Evolutionary conservation across 2,329 filamentous ascomycete species (phyloP), one percentile per base, ranked within the genome.

Genomic region (Ophiostoma pallidulum): DNA sequence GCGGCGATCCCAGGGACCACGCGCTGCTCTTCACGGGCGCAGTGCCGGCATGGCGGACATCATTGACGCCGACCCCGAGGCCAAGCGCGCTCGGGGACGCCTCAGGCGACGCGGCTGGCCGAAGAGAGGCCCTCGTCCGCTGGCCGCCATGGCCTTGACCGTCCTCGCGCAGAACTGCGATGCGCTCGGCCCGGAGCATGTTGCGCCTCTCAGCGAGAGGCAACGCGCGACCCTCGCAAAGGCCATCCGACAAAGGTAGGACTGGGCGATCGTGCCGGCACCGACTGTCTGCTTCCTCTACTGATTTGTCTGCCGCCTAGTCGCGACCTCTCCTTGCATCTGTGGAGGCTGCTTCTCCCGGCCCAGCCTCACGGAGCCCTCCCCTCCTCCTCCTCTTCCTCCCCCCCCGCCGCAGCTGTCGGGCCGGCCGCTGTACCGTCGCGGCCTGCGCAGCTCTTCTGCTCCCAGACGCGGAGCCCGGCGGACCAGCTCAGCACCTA

Each of bases 401-500:
- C n/a, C n/a, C n/a, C n/a, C n/a, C n/a, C n/a, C n/a, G n/a, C n/a
- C n/a, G n/a, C n/a, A n/a, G n/a, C n/a, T n/a, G n/a, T n/a, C n/a
- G n/a, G n/a, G n/a, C n/a, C n/a, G n/a, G n/a, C n/a, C n/a, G n/a
- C n/a, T n/a, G n/a, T n/a, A n/a, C n/a, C n/a, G n/a, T n/a, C n/a
- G n/a, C n/a, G n/a, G n/a, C n/a, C n/a, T n/a, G n/a, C n/a, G n/a
- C 44, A 50, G 10, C 16, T 47, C 29, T 50, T 37, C 26, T 42
- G 38, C 20, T 31, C 44, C n/a, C n/a, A n/a, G n/a, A n/a, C n/a
- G n/a, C n/a, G n/a, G n/a, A n/a, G n/a, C n/a, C n/a, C n/a, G n/a
- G n/a, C n/a, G n/a, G n/a, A n/a, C n/a, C n/a, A n/a, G 9, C 47
- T 56, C 16, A 18, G 19, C 1, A 16, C 41, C 12, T 56, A 48